A percentile compares a stretch with the other conserved stretches of the same genome.
These are phyloP conservation scores for Xylariomycetidae sp. DNA, from an alignment of 2,329 filamentous ascomycete genomes.

Conservation along the genomic window DNA sequence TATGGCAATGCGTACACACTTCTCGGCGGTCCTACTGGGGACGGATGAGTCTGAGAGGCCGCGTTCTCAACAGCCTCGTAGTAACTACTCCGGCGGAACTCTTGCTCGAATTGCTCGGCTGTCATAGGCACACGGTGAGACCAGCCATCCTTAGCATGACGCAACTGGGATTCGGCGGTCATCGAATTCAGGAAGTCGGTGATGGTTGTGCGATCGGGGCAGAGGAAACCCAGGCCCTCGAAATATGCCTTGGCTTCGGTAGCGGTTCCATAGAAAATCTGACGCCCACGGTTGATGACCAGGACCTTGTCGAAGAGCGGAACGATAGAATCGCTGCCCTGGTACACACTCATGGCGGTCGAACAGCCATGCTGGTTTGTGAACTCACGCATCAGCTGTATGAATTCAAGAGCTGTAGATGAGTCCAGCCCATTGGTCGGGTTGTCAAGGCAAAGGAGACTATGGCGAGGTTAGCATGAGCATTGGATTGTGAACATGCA, in stretches of 20 bases:
- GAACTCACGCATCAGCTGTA: slow-evolving; percentile 50
- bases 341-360: slow-evolving; percentile 54
- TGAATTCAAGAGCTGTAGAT: slow-evolving; percentile 49
- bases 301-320: slow-evolving; percentile 58
- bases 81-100: slow-evolving; percentile 18
- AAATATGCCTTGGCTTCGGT: slow-evolving; percentile 50
- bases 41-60: too few species aligned
- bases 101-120: slow-evolving; percentile 47
- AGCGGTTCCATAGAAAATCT: slow-evolving; percentile 56
- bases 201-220: slow-evolving; percentile 49
- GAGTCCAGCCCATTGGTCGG: slow-evolving; percentile 60
- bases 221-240: slow-evolving; percentile 52
- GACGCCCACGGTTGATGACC: slow-evolving; percentile 57
- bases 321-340: slow-evolving; percentile 52
- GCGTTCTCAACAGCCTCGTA: too few species aligned
- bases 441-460: slow-evolving; percentile 17
- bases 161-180: slow-evolving; percentile 36
- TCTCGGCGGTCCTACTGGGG: slow-evolving; percentile 1
- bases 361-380: slow-evolving; percentile 47
- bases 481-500: not conserved
- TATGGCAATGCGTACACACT: slow-evolving; percentile 16
- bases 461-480: not conserved
- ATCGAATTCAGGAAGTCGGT: slow-evolving; percentile 54
- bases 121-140: slow-evolving; percentile 42
- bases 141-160: slow-evolving; percentile 35